Percentiles rank a stretch among this genome's conserved stretches.
phyloP scores from a whole-genome alignment of 768 basidiomycete genomes.

The Pleurotus eryngii region DNA sequence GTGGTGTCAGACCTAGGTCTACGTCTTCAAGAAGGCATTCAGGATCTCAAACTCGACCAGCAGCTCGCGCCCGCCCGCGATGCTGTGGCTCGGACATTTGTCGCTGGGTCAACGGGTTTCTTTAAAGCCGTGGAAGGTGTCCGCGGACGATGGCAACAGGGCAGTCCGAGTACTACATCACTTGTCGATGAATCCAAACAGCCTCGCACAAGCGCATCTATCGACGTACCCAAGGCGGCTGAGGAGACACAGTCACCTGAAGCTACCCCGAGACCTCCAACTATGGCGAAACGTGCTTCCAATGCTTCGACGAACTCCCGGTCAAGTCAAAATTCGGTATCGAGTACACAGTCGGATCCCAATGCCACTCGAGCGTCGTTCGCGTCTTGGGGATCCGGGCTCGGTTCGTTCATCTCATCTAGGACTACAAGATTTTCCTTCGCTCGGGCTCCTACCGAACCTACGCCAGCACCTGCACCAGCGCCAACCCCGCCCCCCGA shows the following conservation, averaged over 20 bases:
- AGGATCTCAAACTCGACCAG: constrained; percentile 90
- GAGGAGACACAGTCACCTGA: not conserved
- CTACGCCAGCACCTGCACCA: not conserved
- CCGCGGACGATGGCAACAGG: constrained; percentile 61
- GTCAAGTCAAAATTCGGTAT: constrained; percentile 21
- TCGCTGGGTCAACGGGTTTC: constrained; percentile 71
- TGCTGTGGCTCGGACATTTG: constrained; percentile 76
- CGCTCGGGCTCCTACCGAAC: constrained; percentile 8
- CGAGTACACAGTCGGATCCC: constrained; percentile 1
- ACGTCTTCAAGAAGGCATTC: constrained; percentile 88
- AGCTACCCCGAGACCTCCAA: constrained; percentile 2
- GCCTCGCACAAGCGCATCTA: constrained; percentile 31
- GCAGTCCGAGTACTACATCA: constrained; percentile 15
- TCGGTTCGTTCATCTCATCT: constrained; percentile 46
- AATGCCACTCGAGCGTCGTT: constrained; percentile 25
- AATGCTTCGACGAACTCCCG: constrained; percentile 4
- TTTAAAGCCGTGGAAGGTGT: constrained; percentile 92
- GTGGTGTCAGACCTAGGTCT: constrained; percentile 90
- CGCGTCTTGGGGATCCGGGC: constrained; percentile 38
- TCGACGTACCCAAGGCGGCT: constrained; percentile 2
- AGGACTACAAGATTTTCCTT: constrained; percentile 36
- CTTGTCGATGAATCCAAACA: constrained; percentile 21
- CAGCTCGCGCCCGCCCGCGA: constrained; percentile 92
- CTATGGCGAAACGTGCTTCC: constrained; percentile 10
- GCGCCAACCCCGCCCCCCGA: not conserved